These are phyloP conservation scores for Ogataea pignaliae DNA, from an alignment of 805 yeast species.

Conservation along the genomic window DNA sequence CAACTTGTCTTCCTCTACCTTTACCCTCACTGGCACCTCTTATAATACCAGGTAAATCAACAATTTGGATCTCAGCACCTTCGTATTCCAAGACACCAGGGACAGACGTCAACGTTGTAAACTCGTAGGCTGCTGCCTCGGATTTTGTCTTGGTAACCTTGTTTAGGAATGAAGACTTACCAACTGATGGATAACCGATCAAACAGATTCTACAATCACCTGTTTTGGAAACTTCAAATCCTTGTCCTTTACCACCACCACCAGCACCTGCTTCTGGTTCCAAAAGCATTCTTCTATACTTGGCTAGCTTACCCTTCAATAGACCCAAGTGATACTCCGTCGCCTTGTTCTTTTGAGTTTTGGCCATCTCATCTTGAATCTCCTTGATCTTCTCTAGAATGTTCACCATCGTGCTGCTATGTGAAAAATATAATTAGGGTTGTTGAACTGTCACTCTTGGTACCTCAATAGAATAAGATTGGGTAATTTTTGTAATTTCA, in stretches of 20 bases:
- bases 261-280: constrained; percentile 79
- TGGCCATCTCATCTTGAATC: constrained; percentile 88
- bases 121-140: constrained; percentile 91
- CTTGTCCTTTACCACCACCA: constrained; percentile 62
- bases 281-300: constrained; percentile 83
- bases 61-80: constrained; percentile 95
- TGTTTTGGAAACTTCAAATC: constrained; percentile 90
- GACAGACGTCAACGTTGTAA: constrained; percentile 93
- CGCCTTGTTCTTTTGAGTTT: constrained; percentile 97
- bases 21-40: constrained; percentile 96
- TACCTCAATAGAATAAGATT: not conserved
- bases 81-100: constrained; percentile 94
- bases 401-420: constrained; percentile 25
- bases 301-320: constrained; percentile 89
- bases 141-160: constrained; percentile 91
- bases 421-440: not conserved
- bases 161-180: constrained; percentile 85
- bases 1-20: constrained; percentile 96
- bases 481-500: too few relatives aligned
- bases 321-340: constrained; percentile 96
- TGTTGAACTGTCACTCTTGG: not conserved
- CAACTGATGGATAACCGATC: constrained; percentile 97
- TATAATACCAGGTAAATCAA: constrained; percentile 96
- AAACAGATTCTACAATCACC: constrained; percentile 96
- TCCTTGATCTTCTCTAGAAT: constrained; percentile 70